These are phyloP conservation scores for Fusarium nisikadoi DNA, from an alignment of 2,329 filamentous ascomycete species.

Conservation along the genomic window DNA sequence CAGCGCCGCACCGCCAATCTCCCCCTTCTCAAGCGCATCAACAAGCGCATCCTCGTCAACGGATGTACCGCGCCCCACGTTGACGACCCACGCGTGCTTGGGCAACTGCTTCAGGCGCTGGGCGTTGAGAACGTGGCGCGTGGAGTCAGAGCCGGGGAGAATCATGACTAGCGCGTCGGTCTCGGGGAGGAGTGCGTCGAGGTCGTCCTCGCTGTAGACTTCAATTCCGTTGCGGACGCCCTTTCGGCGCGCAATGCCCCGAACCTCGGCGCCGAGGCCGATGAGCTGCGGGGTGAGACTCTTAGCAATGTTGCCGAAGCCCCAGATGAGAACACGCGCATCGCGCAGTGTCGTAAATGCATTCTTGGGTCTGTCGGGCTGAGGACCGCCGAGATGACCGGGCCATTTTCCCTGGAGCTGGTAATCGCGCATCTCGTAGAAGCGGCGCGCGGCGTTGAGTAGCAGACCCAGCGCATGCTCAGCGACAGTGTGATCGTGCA, in stretches of 20 bases:
- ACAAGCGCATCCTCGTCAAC: slow-evolving; percentile 62
- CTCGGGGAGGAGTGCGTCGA: slow-evolving; percentile 63
- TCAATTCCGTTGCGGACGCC: slow-evolving; percentile 69
- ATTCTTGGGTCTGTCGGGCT: slow-evolving; percentile 66
- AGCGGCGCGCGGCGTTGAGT: slow-evolving; percentile 64
- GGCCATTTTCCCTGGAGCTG: slow-evolving; percentile 69
- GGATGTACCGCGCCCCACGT: slow-evolving; percentile 61
- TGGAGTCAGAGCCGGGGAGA: slow-evolving; percentile 67
- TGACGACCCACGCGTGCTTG: slow-evolving; percentile 66
- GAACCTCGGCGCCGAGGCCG: slow-evolving; percentile 66
- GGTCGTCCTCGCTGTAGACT: slow-evolving; percentile 64
- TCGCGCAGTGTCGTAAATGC: slow-evolving; percentile 69
- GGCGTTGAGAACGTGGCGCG: slow-evolving; percentile 64
- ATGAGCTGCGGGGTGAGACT: slow-evolving; percentile 64
- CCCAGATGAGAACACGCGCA: slow-evolving; percentile 70
- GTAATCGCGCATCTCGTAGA: slow-evolving; percentile 72
- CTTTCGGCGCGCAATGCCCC: slow-evolving; percentile 64
- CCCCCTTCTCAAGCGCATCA: slow-evolving; percentile 55
- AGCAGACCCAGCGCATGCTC: slow-evolving; percentile 71
- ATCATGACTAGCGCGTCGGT: slow-evolving; percentile 77
- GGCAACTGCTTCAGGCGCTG: slow-evolving; percentile 65
- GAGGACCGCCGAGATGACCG: slow-evolving; percentile 68
- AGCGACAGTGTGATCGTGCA: slow-evolving; percentile 73
- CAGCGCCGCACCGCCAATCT: slow-evolving; percentile 60
- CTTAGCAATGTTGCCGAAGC: slow-evolving; percentile 75